Evolutionary conservation across 1,284 basidiomycete genomes (phyloP), one percentile per base, ranked within the genome.

Genomic region (Leccinum pallidistipes): DNA sequence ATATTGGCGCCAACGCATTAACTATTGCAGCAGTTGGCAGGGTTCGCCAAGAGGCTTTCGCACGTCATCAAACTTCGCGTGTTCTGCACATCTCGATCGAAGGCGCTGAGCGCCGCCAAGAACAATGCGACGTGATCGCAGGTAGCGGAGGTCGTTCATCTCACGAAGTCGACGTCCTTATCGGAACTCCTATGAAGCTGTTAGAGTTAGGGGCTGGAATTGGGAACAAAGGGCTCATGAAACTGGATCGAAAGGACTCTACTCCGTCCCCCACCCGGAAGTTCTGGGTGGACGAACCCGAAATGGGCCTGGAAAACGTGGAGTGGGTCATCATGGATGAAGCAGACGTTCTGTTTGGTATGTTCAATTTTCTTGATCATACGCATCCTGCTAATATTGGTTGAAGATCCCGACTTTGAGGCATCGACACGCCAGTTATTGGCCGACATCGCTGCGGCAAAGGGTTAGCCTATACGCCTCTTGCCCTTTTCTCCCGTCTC

Each of bases 301-400:
- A 85, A 67, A 81, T 90, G 72, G 79, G 84, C 1, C 74, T 92
- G 24, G 80, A 80, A 56, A 81, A 83, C 52, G 78, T 95, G 1
- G 91, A 95, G 69, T 95, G 92, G 91, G 85, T 96, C 6, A 81
- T 95, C 1, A 79, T 95, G 3, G 94, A 96, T 65, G 94, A 97
- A 71, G 92, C 94, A 0, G 94, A 97, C 71, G 86, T 95, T 34
- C 78, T 95, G n/a, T 88, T 95, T 59, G 92, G 92, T 90, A 64
- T 61, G 83, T 77, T 38, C 9, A 27, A 40, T 47, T 18, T 58
- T 54, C 60, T 8, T 9, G 11, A 43, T 9, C 27, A 59, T 5
- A 69, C 57, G 9, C 21, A 4, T 53, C 55, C 24, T 8, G 36
- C 31, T 55, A 24, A 27, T 24, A 24, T 0, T 21, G 2, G 11